Evolutionary conservation across 2,329 filamentous ascomycete species (phyloP), one percentile per base, ranked within the genome.

Genomic region (Trichoderma lentiforme): DNA sequence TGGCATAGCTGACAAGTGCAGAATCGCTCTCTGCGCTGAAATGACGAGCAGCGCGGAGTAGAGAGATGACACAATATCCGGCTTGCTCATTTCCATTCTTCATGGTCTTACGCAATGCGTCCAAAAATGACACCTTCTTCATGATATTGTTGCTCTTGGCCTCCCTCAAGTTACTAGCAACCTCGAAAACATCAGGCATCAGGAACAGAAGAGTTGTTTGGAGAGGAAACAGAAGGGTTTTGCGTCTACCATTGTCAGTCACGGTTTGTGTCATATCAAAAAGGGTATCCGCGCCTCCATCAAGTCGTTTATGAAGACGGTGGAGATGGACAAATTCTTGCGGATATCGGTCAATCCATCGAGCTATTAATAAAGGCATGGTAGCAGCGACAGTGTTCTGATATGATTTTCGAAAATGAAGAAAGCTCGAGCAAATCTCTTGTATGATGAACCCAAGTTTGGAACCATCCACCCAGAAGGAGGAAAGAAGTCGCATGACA

Each of bases 211-310:
- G 81, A 14, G 87, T 85, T 2, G 86, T 89, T 77, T 92, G 90
- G 66, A 92, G 83, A 18, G 90, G 89, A 75, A 87, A 90, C 24
- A 91, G 81, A 36, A 88, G 81, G 4, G 84, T 84, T 74, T 86
- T 88, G 62, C 87, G 85, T 73, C 85, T 85, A 47, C 84, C 84
- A 70, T 85, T 88, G 77, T 92, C 90, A 43, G 85, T 84, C 32
- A 90, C 85, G 3, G 88, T 88, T 74, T 89, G 86, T 6, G 88
- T 86, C 88, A 92, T 92, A 76, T 92, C 90, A 77, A 92, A 92
- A 28, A 92, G 82, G 0, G 89, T 91, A 77, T 92, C 90, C 6
- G 89, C 87, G 11, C 88, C 88, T 62, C 87, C 88, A 75, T 92
- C 90, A n/a, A 92, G 84, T 76, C 88, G 86, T 76, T 85, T 88